Percentiles rank a stretch among this genome's conserved stretches.
Evolutionary conservation across 495 filamentous ascomycete species (phyloP).

Genomic region (Aspergillus kassunensis): DNA sequence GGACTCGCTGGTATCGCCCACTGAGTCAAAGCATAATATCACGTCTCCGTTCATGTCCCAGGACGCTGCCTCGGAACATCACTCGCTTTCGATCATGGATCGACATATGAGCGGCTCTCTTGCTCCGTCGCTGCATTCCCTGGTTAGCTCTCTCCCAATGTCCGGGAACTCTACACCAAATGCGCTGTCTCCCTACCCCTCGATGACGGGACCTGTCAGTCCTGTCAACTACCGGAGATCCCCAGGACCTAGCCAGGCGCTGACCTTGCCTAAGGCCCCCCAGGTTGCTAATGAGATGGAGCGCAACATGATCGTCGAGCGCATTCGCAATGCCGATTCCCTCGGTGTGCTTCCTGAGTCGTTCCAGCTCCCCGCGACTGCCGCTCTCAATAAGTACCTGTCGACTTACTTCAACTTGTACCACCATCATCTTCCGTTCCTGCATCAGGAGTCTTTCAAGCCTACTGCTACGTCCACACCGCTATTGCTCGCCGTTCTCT

Average conservation of each 20-base stretch:
- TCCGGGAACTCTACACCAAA: slow-evolving; percentile 75
- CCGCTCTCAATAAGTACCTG: slow-evolving; percentile 81
- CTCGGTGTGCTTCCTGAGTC: slow-evolving; percentile 80
- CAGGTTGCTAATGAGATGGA: slow-evolving; percentile 73
- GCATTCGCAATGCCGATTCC: slow-evolving; percentile 72
- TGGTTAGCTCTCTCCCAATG: slow-evolving; percentile 64
- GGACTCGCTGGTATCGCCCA: slow-evolving; percentile 73
- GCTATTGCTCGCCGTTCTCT: slow-evolving; percentile 84
- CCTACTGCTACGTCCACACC: slow-evolving; percentile 73
- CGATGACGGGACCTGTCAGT: slow-evolving; percentile 68
- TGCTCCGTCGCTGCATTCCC: slow-evolving; percentile 59
- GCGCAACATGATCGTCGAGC: slow-evolving; percentile 75
- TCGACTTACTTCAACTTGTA: slow-evolving; percentile 96
- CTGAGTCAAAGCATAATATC: slow-evolving; percentile 60
- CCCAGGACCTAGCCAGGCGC: slow-evolving; percentile 58
- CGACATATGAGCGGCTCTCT: slow-evolving; percentile 57
- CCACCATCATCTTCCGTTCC: slow-evolving; percentile 93
- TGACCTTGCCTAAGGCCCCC: slow-evolving; percentile 62
- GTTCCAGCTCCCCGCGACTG: slow-evolving; percentile 78
- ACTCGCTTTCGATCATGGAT: slow-evolving; percentile 63
- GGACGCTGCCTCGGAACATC: slow-evolving; percentile 59
- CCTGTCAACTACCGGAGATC: slow-evolving; percentile 66
- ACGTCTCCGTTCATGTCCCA: slow-evolving; percentile 62
- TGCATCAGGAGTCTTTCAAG: slow-evolving; percentile 89
- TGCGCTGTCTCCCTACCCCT: slow-evolving; percentile 72